Conservation (phyloP, 371 early-diverging fungal genomes). For the Haplosporangium sp. region DNA sequence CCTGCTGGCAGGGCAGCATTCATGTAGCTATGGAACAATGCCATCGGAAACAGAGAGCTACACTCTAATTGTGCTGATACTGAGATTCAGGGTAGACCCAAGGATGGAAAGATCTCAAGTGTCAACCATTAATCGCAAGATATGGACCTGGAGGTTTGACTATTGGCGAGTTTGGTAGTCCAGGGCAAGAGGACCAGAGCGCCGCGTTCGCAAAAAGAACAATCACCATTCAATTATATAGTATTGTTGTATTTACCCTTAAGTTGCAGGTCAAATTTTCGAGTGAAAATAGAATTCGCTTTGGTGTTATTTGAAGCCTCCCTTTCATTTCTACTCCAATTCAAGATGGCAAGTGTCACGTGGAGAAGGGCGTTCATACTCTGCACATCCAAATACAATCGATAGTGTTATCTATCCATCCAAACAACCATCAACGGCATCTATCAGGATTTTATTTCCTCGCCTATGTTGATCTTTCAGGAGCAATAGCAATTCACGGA, state of each 20-base stretch:
- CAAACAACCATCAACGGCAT: background rate
- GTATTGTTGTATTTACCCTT: conserved; percentile 8
- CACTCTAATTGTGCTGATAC: conserved; percentile 82
- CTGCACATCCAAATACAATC: background rate
- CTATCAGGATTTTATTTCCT: too few relatives aligned
- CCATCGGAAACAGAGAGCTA: conserved; percentile 73
- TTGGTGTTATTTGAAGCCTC: background rate
- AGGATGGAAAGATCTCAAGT: conserved; percentile 27
- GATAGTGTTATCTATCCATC: conserved; percentile 18
- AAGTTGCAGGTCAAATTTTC: background rate
- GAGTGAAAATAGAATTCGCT: background rate
- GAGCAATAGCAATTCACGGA: background rate
- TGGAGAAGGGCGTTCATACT: conserved; percentile 10
- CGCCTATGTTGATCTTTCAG: background rate
- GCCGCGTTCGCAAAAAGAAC: conserved; percentile 24
- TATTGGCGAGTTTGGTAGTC: conserved; percentile 26
- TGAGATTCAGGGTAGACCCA: conserved; percentile 57
- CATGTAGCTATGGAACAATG: conserved; percentile 80
- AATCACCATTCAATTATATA: conserved; percentile 6
- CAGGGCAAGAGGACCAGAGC: conserved; percentile 9
- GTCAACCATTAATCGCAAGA: conserved; percentile 34
- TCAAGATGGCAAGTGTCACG: conserved; percentile 54
- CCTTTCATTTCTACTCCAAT: conserved; percentile 49
- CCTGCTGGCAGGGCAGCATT: conserved; percentile 62
- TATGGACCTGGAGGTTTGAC: conserved; percentile 17